phyloP scores from a whole-genome alignment of 1,139 yeast genomes.

The Geotrichum histeridarum region DNA sequence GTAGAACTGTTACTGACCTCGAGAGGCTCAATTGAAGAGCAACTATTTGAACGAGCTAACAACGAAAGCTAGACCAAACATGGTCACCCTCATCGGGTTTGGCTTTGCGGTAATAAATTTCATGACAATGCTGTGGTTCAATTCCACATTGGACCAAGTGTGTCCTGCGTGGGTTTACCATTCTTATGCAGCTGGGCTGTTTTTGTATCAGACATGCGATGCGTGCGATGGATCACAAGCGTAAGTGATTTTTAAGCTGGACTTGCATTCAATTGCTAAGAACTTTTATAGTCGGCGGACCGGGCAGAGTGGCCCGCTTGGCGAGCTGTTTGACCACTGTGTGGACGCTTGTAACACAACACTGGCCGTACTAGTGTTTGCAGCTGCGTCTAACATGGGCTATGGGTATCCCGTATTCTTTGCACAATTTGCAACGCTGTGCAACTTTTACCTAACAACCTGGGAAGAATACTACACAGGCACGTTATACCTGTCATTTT shows the following conservation, averaged over 20 bases:
- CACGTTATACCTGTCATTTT: conserved; percentile 66
- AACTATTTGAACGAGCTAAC: background rate
- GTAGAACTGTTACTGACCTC: conserved; percentile 15
- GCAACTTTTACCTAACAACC: conserved; percentile 79
- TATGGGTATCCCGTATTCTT: conserved; percentile 57
- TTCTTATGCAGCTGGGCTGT: conserved; percentile 76
- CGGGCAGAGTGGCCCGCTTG: conserved; percentile 93
- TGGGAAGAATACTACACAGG: conserved; percentile 97
- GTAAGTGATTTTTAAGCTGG: conserved; percentile 32
- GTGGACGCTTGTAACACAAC: conserved; percentile 87
- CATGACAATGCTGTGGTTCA: conserved; percentile 61
- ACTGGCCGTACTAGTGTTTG: conserved; percentile 65
- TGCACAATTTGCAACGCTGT: conserved; percentile 69
- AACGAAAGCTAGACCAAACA: background rate
- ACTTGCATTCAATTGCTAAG: background rate
- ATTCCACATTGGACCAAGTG: conserved; percentile 55
- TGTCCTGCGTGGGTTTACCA: conserved; percentile 78
- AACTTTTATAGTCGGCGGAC: conserved; percentile 49
- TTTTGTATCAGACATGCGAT: conserved; percentile 90
- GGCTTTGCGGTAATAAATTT: conserved; percentile 63
- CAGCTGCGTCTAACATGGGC: conserved; percentile 69
- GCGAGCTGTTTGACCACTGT: conserved; percentile 91
- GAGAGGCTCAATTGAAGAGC: background rate
- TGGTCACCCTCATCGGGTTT: conserved; percentile 68
- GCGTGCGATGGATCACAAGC: conserved; percentile 97